Base-by-base conservation (phyloP, 441 rosid genomes). In the Adansonia madagascariensis region DNA sequence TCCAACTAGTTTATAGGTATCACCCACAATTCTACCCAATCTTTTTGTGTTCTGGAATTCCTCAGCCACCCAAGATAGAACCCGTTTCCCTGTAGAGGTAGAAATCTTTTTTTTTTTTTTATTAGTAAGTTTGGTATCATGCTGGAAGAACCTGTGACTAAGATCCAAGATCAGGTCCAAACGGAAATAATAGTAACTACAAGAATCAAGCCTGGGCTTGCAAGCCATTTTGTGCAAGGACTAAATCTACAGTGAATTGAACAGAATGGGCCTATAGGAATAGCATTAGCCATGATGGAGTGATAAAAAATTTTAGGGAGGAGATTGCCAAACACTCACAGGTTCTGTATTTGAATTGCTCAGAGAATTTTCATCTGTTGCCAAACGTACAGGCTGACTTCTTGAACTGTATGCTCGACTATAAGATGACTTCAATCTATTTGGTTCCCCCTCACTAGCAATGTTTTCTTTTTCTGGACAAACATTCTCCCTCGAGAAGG, bases 401-500 rank as follows among this genome's bases (percentile, higher is more conserved):
- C 79, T 86, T 53, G 75, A 62, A 74, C 89, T 86, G n/a, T 41
- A 55, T 73, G 80, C 82, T 70, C 82, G 84, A 79, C 83, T 84
- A 76, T 84, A 85, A 60, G 90, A 81, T 76, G 91, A 89, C 73
- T 71, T 83, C 78, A 88, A 22, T 80, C 85, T 83, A 67, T 76
- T 82, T 76, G 86, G 84, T 70, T 87, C 90, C 65, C 74, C 86
- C 27, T 65, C 83, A 68, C 59, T 64, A 52, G 72, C 68, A 50
- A 50, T 41, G 15, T 39, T 70, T 74, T 63, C 82, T 52, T 63
- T 77, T n/a, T 84, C 89, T 80, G 77, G 85, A 76, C 44, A 66
- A 73, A 67, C 43, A 70, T 49, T 77, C 80, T 80, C 85, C 83
- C 73, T 84, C 0, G 78, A 80, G 17, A 80, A 77, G 75, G 86